A percentile compares a stretch with the other conserved stretches of the same genome.
These are phyloP conservation scores for Diplodia seriata DNA, from an alignment of 2,329 filamentous ascomycete species.

Conservation along the genomic window DNA sequence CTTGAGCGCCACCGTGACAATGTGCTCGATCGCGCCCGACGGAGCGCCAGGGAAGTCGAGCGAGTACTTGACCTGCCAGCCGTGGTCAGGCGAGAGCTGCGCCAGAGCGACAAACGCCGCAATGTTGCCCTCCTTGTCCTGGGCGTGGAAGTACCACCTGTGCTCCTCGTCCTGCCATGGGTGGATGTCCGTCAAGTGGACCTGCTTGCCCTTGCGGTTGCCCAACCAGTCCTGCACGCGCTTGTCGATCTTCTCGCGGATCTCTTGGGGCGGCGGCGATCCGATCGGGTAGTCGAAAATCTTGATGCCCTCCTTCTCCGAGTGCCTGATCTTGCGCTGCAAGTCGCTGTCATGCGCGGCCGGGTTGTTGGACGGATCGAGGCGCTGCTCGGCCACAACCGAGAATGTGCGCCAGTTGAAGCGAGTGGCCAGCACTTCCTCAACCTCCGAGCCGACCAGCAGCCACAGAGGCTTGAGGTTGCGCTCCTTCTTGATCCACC, in stretches of 20 bases:
- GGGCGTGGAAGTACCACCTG: conserved; percentile 83
- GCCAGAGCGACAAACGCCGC: conserved; percentile 81
- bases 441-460: conserved; percentile 78
- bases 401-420: conserved; percentile 89
- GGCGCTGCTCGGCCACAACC: conserved; percentile 86
- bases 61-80: conserved; percentile 96
- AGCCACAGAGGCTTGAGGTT: conserved; percentile 86
- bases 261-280: conserved; percentile 67
- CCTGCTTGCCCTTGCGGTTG: conserved; percentile 81
- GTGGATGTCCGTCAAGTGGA: conserved; percentile 87
- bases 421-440: conserved; percentile 79
- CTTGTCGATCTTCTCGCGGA: conserved; percentile 72
- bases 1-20: conserved; percentile 76
- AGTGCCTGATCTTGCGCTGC: conserved; percentile 77
- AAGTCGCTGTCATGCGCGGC: conserved; percentile 70
- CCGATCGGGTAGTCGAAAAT: conserved; percentile 75
- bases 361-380: conserved; percentile 74
- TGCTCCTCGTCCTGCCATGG: conserved; percentile 87
- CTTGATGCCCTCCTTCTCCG: conserved; percentile 83
- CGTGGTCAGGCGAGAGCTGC: conserved; percentile 78
- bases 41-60: conserved; percentile 88
- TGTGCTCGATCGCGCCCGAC: conserved; percentile 84
- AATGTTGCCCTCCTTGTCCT: conserved; percentile 74
- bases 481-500: conserved; percentile 74
- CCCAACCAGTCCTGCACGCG: conserved; percentile 81